Base-by-base conservation (phyloP, 192 early-diverging fungal species). In the Coemansia sp. region DNA sequence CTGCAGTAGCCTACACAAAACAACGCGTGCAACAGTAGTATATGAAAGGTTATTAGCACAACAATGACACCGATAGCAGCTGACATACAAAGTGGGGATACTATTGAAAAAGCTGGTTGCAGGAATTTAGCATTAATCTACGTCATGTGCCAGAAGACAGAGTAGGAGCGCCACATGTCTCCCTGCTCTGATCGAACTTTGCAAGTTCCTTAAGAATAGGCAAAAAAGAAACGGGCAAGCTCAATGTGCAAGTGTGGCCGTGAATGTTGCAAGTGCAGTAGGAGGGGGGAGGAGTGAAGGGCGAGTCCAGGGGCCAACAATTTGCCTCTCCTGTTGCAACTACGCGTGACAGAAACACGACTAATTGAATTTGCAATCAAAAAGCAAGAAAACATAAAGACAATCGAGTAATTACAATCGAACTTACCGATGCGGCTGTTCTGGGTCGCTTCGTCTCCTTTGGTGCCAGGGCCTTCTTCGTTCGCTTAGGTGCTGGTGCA, bases 381-480 rank as follows among this genome's bases (percentile, higher is more conserved):
- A 51, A 26, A 51, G 14, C 21, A 51, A 51, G 3, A 51, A 51
- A 18, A 48, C 8, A 48, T 8, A 24, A 21, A 51, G 24, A 51
- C 48, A 51, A 51, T 51, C 11, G 5, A 5, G 11, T 10, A 51
- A 51, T 26, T 51, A 51, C 48, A 51, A 51, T 51, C 10, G 24
- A 36, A 39, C 66, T 48, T 67, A 60, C 66, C 66, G 66, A 50
- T 28, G 46, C 39, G 2, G 42, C 45, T 31, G 39, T 34, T 31
- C 61, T 62, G 45, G 20, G 40, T 62, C 46, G 26, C 36, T 50
- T 38, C 36, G 26, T 62, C 21, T 21, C 61, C 20, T 62, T 53
- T 42, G 24, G 39, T 20, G 26, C 10, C 20, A 34, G 39, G 46
- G 39, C 39, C 36, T 73, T 64, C 46, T 61, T 70, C n/a, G 26